Evolutionary conservation across 805 yeast species (phyloP).

Genomic region (Debaryomyces hansenii): DNA sequence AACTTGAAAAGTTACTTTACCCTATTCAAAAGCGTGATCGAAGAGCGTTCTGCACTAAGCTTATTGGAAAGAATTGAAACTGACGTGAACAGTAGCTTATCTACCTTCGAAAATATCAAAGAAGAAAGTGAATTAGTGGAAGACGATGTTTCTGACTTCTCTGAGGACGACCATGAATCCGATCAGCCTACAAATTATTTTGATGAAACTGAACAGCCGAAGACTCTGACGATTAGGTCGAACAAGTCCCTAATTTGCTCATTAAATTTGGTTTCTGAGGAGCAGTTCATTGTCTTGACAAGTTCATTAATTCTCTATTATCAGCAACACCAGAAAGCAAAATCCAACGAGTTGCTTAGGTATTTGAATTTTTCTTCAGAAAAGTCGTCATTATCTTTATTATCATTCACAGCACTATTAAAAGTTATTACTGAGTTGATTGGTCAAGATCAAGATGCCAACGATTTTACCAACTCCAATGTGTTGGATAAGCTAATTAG

Average conservation of each 20-base stretch:
- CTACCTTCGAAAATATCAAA: constrained; percentile 16
- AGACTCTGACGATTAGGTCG: not conserved
- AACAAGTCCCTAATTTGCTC: constrained; percentile 27
- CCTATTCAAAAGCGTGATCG: constrained; percentile 24
- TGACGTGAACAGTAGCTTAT: constrained; percentile 18
- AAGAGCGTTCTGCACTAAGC: constrained; percentile 15
- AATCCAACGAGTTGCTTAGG: constrained; percentile 21
- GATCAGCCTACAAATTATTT: not conserved
- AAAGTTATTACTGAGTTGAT: constrained; percentile 18
- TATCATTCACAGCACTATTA: constrained; percentile 34
- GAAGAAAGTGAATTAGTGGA: constrained; percentile 36
- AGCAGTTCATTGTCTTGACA: constrained; percentile 32
- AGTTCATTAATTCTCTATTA: constrained; percentile 26
- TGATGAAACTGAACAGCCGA: constrained; percentile 9
- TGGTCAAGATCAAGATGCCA: constrained; percentile 16
- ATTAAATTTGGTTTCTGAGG: constrained; percentile 32
- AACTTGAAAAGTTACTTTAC: constrained; percentile 15
- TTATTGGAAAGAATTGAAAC: constrained; percentile 18
- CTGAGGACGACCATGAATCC: constrained; percentile 13
- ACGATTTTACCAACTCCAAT: constrained; percentile 7
- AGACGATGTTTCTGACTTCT: constrained; percentile 16
- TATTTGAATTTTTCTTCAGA: constrained; percentile 18
- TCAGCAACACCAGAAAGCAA: constrained; percentile 14
- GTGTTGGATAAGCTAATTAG: constrained; percentile 28
- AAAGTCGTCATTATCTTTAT: constrained; percentile 20